Base-by-base conservation (phyloP, 2,329 filamentous ascomycete genomes). In the Aspergillus quadricinctus region DNA sequence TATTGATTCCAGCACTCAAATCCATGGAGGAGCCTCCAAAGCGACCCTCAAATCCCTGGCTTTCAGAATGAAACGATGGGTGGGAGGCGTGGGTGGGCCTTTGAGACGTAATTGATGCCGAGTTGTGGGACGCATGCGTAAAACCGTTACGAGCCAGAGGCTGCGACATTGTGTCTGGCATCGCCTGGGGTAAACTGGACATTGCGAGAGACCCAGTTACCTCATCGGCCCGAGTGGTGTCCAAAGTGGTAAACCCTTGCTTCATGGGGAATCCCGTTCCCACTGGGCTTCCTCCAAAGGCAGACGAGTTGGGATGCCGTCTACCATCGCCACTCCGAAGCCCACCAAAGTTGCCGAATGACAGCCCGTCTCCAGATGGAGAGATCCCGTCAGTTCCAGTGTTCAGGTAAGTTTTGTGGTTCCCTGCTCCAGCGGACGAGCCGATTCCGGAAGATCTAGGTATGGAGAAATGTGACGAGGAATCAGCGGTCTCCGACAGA, bases 391-490 rank as follows among this genome's bases (percentile, higher is more conserved):
- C 72, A 0, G 67, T 64, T 9, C 62, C 66, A 35, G 66, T 60
- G 56, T 71, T 69, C 5, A 76, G 55, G 57, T 72, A 75, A 17
- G 64, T 54, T 46, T 71, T 71, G 40, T 75, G 70, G 27, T 54
- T 64, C 2, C 60, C 60, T 4, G 60, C 59, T 1, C 53, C 61
- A n/a, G 59, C 54, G 7, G 64, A 56, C 29, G 56, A 58, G n/a
- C 76, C 77, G 40, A 82, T 78, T 29, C 77, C 72, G 10, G 77
- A 67, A 1, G 67, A 63, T n/a, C 79, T 77, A 1, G 76, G 67
- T 37, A 78, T 61, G 1, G 77, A 66, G 61, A 80, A 83, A 63
- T 80, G 79, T 40, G 78, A 67, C 29, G 75, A 69, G 60, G 75
- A 69, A 56, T 75, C 79, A 46, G 75, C 69, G 10, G 78, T 62